These are phyloP conservation scores for Talaromyces sp. DNA, from an alignment of 2,329 filamentous ascomycete species.

Conservation along the genomic window DNA sequence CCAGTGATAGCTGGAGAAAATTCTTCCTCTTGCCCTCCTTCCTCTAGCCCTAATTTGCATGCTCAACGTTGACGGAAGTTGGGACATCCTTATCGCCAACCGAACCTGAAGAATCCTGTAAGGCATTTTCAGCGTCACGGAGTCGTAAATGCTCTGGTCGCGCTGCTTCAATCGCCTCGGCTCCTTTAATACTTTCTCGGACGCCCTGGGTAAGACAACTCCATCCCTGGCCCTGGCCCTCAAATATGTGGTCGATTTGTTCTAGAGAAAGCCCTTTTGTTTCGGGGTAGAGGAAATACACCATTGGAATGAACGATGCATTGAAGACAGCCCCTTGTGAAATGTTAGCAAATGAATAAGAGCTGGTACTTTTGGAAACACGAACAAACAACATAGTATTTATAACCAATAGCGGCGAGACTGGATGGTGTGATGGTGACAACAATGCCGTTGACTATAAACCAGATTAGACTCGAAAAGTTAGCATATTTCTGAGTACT, in stretches of 20 bases:
- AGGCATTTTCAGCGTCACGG: background rate
- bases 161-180: background rate
- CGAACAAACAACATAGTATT: constrained; percentile 56
- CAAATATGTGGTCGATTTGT: constrained; percentile 65
- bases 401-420: constrained; percentile 49
- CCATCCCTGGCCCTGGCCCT: constrained; percentile 39
- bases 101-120: too few species aligned
- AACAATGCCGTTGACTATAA: constrained; percentile 18
- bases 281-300: constrained; percentile 46
- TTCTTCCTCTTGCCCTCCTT: too few species aligned
- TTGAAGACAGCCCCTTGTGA: constrained; percentile 47
- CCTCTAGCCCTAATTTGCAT: background rate
- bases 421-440: constrained; percentile 68
- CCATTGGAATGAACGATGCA: constrained; percentile 46
- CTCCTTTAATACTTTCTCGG: background rate
- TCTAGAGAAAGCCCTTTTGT: constrained; percentile 40
- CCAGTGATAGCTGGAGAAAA: too few species aligned
- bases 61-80: background rate
- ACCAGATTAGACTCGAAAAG: too few species aligned
- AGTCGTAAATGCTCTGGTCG: background rate
- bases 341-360: constrained; percentile 55
- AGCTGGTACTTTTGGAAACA: constrained; percentile 79
- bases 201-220: background rate
- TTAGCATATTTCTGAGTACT: background rate
- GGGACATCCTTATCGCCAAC: background rate